Conservation (phyloP, 2,329 filamentous ascomycete species). For the Pseudogymnoascus sp. region DNA sequence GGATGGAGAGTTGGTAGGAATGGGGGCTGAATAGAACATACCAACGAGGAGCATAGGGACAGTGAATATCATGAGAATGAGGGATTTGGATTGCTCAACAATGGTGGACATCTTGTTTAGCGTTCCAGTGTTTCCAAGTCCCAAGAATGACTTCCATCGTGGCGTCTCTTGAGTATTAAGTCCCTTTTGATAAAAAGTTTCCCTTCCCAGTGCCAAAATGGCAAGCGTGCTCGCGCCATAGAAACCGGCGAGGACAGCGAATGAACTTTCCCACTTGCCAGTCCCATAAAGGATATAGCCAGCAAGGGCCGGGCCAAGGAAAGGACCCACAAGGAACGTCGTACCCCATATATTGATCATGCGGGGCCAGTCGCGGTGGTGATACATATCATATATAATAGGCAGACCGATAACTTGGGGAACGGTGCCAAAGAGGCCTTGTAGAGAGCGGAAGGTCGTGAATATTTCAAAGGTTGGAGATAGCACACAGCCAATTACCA, state of each 20-base stretch:
- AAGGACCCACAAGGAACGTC: slow-evolving; percentile 32
- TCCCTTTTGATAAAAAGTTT: slow-evolving; percentile 27
- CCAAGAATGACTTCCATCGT: slow-evolving; percentile 26
- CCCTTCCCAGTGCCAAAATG: slow-evolving; percentile 30
- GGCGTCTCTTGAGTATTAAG: slow-evolving; percentile 13
- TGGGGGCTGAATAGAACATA: not conserved
- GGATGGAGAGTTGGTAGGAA: not conserved
- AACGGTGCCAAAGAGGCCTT: slow-evolving; percentile 33
- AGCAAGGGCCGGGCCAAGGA: slow-evolving; percentile 31
- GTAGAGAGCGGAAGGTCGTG: slow-evolving; percentile 32
- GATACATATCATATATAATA: slow-evolving; percentile 35
- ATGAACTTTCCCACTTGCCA: slow-evolving; percentile 27
- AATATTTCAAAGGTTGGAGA: slow-evolving; percentile 34
- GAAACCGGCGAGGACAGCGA: slow-evolving; percentile 30
- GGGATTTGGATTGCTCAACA: slow-evolving; percentile 19
- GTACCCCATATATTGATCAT: slow-evolving; percentile 36
- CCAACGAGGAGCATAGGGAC: slow-evolving; percentile 26
- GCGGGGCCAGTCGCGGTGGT: slow-evolving; percentile 28
- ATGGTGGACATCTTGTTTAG: slow-evolving; percentile 25
- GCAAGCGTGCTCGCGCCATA: slow-evolving; percentile 31
- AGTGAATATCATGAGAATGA: slow-evolving; percentile 26
- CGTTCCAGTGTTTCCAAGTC: slow-evolving; percentile 26
- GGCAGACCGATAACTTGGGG: slow-evolving; percentile 35
- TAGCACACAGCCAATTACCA: slow-evolving; percentile 34
- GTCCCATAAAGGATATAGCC: slow-evolving; percentile 31